Evolutionary conservation across 257 asterid species (phyloP).

Genomic region (Petunia secreta): DNA sequence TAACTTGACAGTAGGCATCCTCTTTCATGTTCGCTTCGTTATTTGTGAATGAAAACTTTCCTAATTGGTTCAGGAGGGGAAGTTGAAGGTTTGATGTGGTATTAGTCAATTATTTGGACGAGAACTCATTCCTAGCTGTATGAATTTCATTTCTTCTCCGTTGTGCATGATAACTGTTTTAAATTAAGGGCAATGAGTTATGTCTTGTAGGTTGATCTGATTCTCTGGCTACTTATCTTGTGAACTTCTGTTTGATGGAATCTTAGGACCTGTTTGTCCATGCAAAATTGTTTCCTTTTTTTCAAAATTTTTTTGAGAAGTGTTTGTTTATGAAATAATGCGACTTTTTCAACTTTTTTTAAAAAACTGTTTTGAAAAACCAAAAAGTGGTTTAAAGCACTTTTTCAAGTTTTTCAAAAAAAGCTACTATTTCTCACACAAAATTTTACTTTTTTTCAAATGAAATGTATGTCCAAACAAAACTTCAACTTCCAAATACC

Average conservation of each 20-base stretch:
- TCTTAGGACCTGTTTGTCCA: too few species aligned
- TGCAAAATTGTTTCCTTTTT: too few species aligned
- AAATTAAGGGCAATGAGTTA: not conserved
- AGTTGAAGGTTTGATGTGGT: not conserved
- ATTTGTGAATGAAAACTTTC: not conserved
- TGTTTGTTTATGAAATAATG: too few species aligned
- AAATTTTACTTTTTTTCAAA: too few species aligned
- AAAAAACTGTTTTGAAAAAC: too few species aligned
- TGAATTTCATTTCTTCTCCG: slow-evolving; percentile 16
- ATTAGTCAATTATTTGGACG: slow-evolving; percentile 11
- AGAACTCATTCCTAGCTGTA: slow-evolving; percentile 14
- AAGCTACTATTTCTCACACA: too few species aligned
- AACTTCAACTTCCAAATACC: too few species aligned
- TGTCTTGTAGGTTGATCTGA: slow-evolving; percentile 19
- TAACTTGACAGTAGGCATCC: not conserved
- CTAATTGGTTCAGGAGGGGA: not conserved
- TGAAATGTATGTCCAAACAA: too few species aligned
- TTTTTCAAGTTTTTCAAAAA: too few species aligned
- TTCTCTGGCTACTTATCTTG: not conserved
- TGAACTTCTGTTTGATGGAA: slow-evolving; percentile 8
- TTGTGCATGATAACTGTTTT: not conserved
- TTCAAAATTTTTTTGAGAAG: too few species aligned
- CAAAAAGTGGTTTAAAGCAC: too few species aligned
- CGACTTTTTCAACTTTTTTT: too few species aligned
- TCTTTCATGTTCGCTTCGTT: not conserved